Conservation (phyloP, 371 early-diverging fungal genomes). For the Mortierella sp. region DNA sequence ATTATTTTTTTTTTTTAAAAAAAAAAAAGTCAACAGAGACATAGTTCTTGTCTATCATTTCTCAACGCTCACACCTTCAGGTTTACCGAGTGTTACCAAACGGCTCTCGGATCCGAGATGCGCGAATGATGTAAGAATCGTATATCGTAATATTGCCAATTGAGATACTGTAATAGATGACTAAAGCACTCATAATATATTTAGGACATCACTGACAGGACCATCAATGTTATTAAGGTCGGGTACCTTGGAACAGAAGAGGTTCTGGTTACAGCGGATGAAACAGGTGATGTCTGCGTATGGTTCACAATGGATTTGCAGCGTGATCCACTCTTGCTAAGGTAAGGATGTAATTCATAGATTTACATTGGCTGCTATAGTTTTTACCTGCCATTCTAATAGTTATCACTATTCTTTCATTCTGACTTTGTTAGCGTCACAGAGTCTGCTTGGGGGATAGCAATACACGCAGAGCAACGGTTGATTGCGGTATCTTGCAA, state of each 20-base stretch:
- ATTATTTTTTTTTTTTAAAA: no score
- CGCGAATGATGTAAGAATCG: constrained; percentile 17
- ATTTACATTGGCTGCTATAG: not conserved
- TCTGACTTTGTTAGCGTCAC: constrained; percentile 22
- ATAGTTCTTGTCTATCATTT: constrained; percentile 36
- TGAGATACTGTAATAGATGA: not conserved
- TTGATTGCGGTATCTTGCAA: constrained; percentile 63
- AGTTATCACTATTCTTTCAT: not conserved
- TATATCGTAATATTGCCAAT: not conserved
- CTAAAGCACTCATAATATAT: not conserved
- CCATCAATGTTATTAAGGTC: constrained; percentile 40
- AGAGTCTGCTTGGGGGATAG: constrained; percentile 65
- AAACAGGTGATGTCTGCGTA: constrained; percentile 43
- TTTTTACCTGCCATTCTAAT: not conserved
- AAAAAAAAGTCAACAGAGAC: constrained; percentile 19
- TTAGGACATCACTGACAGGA: constrained; percentile 27
- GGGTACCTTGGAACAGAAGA: constrained; percentile 48
- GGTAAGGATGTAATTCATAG: constrained; percentile 14
- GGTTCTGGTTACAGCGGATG: constrained; percentile 39
- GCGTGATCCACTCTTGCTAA: constrained; percentile 41
- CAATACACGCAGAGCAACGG: constrained; percentile 51
- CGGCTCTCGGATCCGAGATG: constrained; percentile 34
- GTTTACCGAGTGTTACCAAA: constrained; percentile 18
- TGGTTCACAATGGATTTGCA: constrained; percentile 47
- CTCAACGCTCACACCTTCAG: constrained; percentile 45